A percentile compares a stretch with the other conserved stretches of the same genome.
These are phyloP conservation scores for Wallacemonas sp. DNA, from an alignment of 208 protist genomes.

Conservation along the genomic window DNA sequence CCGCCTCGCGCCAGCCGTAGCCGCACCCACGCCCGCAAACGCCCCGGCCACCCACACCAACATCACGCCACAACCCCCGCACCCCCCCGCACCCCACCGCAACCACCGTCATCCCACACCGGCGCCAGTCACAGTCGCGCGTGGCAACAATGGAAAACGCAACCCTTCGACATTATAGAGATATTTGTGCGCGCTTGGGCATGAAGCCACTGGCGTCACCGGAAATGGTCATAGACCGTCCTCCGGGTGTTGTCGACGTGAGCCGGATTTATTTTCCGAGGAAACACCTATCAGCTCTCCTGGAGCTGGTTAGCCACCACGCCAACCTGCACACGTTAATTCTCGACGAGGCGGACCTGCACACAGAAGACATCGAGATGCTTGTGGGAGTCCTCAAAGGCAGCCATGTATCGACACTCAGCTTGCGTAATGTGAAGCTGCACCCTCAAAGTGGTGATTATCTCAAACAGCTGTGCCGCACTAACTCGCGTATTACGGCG, in stretches of 20 bases:
- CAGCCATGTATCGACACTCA: slow-evolving; percentile 36
- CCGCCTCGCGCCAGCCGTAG: no score
- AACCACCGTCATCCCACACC: background rate
- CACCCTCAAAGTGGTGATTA: slow-evolving; percentile 14
- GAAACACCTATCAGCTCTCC: slow-evolving; percentile 34
- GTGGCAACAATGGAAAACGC: background rate
- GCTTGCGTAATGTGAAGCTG: slow-evolving; percentile 37
- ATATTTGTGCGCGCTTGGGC: slow-evolving; percentile 16
- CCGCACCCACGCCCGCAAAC: no score
- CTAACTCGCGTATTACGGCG: slow-evolving; percentile 25
- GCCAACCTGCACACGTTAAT: slow-evolving; percentile 50
- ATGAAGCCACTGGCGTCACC: slow-evolving; percentile 9
- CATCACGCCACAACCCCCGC: background rate
- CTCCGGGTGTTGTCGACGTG: slow-evolving; percentile 32
- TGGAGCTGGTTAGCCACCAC: slow-evolving; percentile 32
- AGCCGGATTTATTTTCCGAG: slow-evolving; percentile 45
- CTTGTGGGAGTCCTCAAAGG: slow-evolving; percentile 32
- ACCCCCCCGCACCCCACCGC: background rate
- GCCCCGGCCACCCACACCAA: no score
- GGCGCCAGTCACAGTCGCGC: background rate
- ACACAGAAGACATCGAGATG: slow-evolving; percentile 19
- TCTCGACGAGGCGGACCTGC: slow-evolving; percentile 36
- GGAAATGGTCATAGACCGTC: slow-evolving; percentile 8
- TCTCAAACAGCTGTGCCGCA: slow-evolving; percentile 38
- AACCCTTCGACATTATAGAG: slow-evolving; percentile 10